phyloP scores from a whole-genome alignment of 495 filamentous ascomycete genomes.

The Poronia punctata region DNA sequence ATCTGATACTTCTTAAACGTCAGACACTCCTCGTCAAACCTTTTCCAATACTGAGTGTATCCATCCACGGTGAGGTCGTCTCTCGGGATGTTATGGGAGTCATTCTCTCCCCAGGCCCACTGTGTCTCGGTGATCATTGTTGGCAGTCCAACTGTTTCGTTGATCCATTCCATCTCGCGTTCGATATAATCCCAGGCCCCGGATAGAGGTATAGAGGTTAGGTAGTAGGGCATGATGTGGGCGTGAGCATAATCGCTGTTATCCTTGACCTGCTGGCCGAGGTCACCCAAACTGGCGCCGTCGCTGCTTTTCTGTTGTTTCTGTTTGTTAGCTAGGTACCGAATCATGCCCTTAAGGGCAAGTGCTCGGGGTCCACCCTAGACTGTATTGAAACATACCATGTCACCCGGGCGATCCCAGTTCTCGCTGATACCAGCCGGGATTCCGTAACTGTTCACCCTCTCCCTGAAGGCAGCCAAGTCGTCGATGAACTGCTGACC shows the following conservation, averaged over 20 bases:
- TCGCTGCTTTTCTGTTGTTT: too few relatives aligned
- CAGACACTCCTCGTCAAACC: slow-evolving; percentile 14
- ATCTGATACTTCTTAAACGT: slow-evolving; percentile 16
- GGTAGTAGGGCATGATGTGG: slow-evolving; percentile 22
- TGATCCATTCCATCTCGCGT: slow-evolving; percentile 11
- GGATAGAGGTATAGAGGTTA: slow-evolving; percentile 6
- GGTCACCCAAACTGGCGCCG: slow-evolving; percentile 5
- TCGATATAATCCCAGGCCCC: slow-evolving; percentile 19
- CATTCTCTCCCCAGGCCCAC: slow-evolving; percentile 16
- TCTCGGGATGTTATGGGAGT: neutral
- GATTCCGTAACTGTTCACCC: slow-evolving; percentile 14
- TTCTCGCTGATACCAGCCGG: slow-evolving; percentile 20
- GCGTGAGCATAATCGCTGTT: slow-evolving; percentile 14
- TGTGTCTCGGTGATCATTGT: slow-evolving; percentile 19
- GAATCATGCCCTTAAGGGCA: too few relatives aligned
- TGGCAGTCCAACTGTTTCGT: slow-evolving; percentile 9
- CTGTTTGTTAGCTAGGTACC: too few relatives aligned
- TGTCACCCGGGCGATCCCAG: slow-evolving; percentile 20
- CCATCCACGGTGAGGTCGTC: slow-evolving; percentile 10
- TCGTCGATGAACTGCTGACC: slow-evolving; percentile 14
- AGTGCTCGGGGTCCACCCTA: slow-evolving; percentile 8
- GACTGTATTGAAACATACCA: slow-evolving; percentile 6
- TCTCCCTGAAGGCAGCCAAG: slow-evolving; percentile 10
- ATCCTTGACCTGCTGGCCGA: slow-evolving; percentile 11
- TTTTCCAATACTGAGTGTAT: slow-evolving; percentile 22